Conservation (phyloP, 75 land plant genomes). For the Picea glauca region DNA sequence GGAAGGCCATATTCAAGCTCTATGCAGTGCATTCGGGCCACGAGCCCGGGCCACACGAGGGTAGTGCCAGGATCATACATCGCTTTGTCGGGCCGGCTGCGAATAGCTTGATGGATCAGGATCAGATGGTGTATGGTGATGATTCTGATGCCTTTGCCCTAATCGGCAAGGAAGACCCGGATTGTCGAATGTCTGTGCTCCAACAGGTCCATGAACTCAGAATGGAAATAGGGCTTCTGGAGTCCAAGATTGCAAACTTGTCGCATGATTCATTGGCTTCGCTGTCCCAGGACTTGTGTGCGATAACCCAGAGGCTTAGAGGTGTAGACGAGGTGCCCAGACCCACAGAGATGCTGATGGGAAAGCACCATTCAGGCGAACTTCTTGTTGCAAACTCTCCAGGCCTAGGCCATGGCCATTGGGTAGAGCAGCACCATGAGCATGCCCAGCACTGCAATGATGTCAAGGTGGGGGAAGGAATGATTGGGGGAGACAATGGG, state of each 20-base stretch:
- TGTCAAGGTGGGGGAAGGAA: constrained; percentile 44
- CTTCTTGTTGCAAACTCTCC: constrained; percentile 29
- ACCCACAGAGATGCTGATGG: constrained; percentile 23
- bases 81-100: constrained; percentile 53
- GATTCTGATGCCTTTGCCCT: constrained; percentile 38
- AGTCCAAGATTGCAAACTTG: constrained; percentile 41
- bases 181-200: constrained; percentile 39
- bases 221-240: constrained; percentile 47
- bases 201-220: constrained; percentile 66
- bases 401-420: constrained; percentile 26
- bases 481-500: constrained; percentile 54
- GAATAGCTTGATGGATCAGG: constrained; percentile 38
- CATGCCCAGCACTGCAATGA: constrained; percentile 29
- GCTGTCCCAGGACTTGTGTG: constrained; percentile 45
- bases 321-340: constrained; percentile 28
- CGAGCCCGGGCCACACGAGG: constrained; percentile 81
- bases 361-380: constrained; percentile 36
- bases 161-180: constrained; percentile 33
- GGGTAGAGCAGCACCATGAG: constrained; percentile 37
- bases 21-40: constrained; percentile 87
- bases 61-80: constrained; percentile 77
- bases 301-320: constrained; percentile 47
- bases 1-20: constrained; percentile 76
- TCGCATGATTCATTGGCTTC: constrained; percentile 37
- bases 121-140: constrained; percentile 34